A percentile compares a stretch with the other conserved stretches of the same genome.
Evolutionary conservation across 805 yeast genomes (phyloP).

Genomic region (Lipomyces spencermartinsiae): DNA sequence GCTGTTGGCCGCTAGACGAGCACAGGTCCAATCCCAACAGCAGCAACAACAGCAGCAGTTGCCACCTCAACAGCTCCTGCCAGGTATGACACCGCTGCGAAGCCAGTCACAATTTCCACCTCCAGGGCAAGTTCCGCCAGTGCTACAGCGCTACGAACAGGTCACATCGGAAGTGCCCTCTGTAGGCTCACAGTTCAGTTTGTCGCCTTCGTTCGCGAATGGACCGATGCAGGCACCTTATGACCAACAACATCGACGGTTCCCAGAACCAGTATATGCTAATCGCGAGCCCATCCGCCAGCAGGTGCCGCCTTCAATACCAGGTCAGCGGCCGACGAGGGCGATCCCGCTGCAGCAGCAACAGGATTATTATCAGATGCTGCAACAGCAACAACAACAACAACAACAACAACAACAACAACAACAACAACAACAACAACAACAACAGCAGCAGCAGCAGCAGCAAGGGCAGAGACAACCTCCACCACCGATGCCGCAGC

Average conservation of each 20-base stretch:
- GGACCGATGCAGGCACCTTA: constrained; percentile 44
- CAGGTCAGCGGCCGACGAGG: constrained; percentile 21
- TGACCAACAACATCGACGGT: background rate
- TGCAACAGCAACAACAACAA: constrained; percentile 19
- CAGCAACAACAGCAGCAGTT: constrained; percentile 11
- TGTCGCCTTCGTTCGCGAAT: constrained; percentile 20
- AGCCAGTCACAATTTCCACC: constrained; percentile 24
- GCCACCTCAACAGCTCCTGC: constrained; percentile 7
- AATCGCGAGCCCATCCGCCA: constrained; percentile 33
- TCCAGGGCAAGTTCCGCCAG: background rate
- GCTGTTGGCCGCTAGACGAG: constrained; percentile 52
- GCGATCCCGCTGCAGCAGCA: constrained; percentile 40
- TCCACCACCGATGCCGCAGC: background rate
- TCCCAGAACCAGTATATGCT: constrained; percentile 1
- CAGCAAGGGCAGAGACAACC: background rate
- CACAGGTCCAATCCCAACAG: constrained; percentile 40
- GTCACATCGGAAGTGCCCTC: background rate
- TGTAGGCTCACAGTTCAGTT: constrained; percentile 1
- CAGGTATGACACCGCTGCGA: constrained; percentile 4
- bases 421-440: constrained; percentile 8
- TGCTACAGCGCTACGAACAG: background rate
- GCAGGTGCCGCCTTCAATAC: constrained; percentile 31
- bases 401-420: constrained; percentile 10
- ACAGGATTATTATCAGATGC: constrained; percentile 16
- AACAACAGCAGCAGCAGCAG: constrained; percentile 17